Percentiles rank a stretch among this genome's conserved stretches.
These are phyloP conservation scores for Piloderma croceum DNA, from an alignment of 768 basidiomycete genomes.

Conservation along the genomic window DNA sequence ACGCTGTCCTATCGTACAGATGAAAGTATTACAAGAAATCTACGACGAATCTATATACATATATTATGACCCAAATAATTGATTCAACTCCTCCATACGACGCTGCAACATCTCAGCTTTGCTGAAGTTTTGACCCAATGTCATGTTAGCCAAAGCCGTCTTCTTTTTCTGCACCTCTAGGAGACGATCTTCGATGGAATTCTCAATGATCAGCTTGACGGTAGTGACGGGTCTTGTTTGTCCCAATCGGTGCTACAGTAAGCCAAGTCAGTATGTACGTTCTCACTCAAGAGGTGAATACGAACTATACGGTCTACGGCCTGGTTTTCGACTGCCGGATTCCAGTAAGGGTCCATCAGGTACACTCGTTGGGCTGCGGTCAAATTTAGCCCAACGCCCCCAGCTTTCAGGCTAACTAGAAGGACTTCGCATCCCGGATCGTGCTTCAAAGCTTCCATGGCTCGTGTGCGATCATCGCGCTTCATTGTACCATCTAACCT, in stretches of 20 bases:
- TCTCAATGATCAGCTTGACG: constrained; percentile 88
- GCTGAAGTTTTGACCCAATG: constrained; percentile 79
- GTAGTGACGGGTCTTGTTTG: constrained; percentile 90
- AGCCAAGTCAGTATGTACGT: constrained; percentile 1
- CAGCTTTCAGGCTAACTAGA: constrained; percentile 92
- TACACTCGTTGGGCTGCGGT: constrained; percentile 93
- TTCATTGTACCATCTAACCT: constrained; percentile 98
- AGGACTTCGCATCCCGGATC: constrained; percentile 92
- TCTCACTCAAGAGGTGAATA: constrained; percentile 10
- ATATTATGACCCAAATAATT: constrained; percentile 51
- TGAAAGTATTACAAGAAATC: not conserved
- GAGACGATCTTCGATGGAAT: constrained; percentile 89
- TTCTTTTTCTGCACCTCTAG: constrained; percentile 94
- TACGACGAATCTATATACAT: not conserved
- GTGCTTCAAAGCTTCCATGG: constrained; percentile 88
- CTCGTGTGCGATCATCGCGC: constrained; percentile 83
- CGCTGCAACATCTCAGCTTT: constrained; percentile 85
- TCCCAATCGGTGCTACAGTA: constrained; percentile 82
- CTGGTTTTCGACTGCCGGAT: constrained; percentile 95
- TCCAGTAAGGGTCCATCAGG: constrained; percentile 98
- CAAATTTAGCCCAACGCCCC: constrained; percentile 94
- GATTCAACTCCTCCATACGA: constrained; percentile 81
- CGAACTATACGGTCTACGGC: constrained; percentile 95
- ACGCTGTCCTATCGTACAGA: constrained; percentile 3
- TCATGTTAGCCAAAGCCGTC: constrained; percentile 90